These are phyloP conservation scores for Mycena galericulata DNA, from an alignment of 768 basidiomycete species.

Conservation along the genomic window DNA sequence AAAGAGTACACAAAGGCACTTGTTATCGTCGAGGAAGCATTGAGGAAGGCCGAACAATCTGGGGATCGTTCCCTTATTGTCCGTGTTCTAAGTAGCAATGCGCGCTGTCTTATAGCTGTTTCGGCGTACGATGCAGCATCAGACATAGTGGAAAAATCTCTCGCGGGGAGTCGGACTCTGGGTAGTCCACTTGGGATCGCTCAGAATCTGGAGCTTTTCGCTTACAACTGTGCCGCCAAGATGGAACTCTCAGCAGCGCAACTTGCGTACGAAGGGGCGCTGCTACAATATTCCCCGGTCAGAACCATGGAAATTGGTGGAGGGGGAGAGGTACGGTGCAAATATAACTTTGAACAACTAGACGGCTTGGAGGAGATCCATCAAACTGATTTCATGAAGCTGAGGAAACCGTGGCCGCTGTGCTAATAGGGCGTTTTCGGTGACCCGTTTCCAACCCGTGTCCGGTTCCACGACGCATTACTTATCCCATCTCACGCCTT, in stretches of 20 bases:
- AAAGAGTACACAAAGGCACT: constrained; percentile 14
- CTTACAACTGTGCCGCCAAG: constrained; percentile 10
- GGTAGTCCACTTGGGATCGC: constrained; percentile 14
- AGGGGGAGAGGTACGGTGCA: too few relatives aligned
- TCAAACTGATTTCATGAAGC: too few relatives aligned
- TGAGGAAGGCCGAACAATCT: background rate
- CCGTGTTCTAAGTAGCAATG: background rate
- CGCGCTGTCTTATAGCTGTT: background rate
- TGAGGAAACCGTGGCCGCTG: too few relatives aligned
- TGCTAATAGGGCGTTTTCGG: too few relatives aligned
- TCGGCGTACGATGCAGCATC: background rate
- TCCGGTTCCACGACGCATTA: too few relatives aligned
- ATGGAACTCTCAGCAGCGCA: constrained; percentile 11
- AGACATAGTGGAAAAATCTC: background rate
- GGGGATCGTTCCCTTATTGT: background rate
- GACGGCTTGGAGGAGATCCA: too few relatives aligned
- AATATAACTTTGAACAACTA: too few relatives aligned
- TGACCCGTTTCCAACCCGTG: too few relatives aligned
- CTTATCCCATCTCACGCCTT: too few relatives aligned
- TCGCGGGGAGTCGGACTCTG: background rate
- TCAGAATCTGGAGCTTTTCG: constrained; percentile 26
- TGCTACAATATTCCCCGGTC: background rate
- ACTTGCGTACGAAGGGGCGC: background rate
- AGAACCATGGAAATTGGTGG: too few relatives aligned
- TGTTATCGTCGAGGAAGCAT: constrained; percentile 3